phyloP scores from a whole-genome alignment of 2,329 filamentous ascomycete genomes.

The Colletotrichum sp. region DNA sequence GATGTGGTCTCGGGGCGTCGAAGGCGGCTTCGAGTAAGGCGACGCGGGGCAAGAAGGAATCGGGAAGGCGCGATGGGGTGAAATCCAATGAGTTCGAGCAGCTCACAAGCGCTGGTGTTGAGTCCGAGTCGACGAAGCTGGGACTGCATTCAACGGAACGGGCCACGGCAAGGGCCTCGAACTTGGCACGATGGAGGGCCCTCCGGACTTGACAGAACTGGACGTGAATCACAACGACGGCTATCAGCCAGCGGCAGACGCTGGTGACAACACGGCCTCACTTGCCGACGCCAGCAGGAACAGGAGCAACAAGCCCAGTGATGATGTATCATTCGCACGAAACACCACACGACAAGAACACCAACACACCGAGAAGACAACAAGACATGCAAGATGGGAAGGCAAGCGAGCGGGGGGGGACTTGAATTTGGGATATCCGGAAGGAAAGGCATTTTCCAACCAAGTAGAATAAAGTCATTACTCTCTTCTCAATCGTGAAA shows the following conservation, averaged over 20 bases:
- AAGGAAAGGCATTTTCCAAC: neutral
- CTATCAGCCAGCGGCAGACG: neutral
- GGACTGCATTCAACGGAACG: neutral
- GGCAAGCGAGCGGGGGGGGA: neutral
- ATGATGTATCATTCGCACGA: neutral
- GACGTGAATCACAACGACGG: neutral
- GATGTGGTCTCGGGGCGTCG: rapidly evolving
- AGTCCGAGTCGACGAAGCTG: neutral
- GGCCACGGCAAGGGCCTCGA: too few relatives aligned
- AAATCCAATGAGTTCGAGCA: neutral
- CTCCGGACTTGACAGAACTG: neutral
- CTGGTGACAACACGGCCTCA: neutral
- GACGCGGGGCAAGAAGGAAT: neutral
- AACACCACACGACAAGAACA: neutral
- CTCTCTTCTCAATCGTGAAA: neutral
- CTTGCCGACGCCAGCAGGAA: neutral
- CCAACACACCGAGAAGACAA: neutral
- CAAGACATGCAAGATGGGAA: neutral
- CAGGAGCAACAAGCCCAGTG: too few relatives aligned
- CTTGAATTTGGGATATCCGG: neutral
- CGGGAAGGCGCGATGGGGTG: neutral
- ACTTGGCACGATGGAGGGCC: neutral
- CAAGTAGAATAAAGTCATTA: neutral
- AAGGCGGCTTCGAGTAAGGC: neutral
- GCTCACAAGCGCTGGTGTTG: neutral